Percentiles rank a stretch among this genome's conserved stretches.
Conservation (phyloP, 2,329 filamentous ascomycete species). For the Chrysoporthe puriensis region DNA sequence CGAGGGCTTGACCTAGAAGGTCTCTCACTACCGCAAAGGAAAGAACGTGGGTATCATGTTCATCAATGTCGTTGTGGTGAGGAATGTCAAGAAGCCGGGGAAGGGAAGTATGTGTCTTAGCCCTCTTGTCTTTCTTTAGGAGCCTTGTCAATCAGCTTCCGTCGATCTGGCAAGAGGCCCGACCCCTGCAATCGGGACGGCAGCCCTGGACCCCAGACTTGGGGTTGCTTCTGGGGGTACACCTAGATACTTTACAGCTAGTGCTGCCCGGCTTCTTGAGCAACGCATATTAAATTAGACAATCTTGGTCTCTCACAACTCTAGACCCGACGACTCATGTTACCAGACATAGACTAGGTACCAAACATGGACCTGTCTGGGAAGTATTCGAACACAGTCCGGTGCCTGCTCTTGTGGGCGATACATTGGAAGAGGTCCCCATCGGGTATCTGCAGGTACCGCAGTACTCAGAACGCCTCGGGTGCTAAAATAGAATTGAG, state of each 20-base stretch:
- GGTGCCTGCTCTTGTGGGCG: background rate
- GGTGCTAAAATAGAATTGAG: constrained; percentile 13
- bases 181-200: constrained; percentile 6
- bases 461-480: background rate
- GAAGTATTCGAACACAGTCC: background rate
- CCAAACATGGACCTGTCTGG: background rate
- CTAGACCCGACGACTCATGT: background rate
- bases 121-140: background rate
- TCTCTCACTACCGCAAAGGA: constrained; percentile 1
- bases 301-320: background rate
- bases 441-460: constrained; percentile 6
- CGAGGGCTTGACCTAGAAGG: background rate
- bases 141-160: constrained; percentile 1
- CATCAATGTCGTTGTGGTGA: constrained; percentile 1
- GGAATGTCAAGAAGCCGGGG: constrained; percentile 3
- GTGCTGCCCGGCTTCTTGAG: background rate
- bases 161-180: constrained; percentile 14
- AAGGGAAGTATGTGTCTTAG: background rate
- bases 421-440: background rate
- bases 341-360: background rate
- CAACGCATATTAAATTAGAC: background rate
- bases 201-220: constrained; percentile 4
- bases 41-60: constrained; percentile 12
- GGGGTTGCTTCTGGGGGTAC: background rate
- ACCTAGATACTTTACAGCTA: background rate